Conservation (phyloP, 495 filamentous ascomycete species). For the Chaetomium fimeti region DNA sequence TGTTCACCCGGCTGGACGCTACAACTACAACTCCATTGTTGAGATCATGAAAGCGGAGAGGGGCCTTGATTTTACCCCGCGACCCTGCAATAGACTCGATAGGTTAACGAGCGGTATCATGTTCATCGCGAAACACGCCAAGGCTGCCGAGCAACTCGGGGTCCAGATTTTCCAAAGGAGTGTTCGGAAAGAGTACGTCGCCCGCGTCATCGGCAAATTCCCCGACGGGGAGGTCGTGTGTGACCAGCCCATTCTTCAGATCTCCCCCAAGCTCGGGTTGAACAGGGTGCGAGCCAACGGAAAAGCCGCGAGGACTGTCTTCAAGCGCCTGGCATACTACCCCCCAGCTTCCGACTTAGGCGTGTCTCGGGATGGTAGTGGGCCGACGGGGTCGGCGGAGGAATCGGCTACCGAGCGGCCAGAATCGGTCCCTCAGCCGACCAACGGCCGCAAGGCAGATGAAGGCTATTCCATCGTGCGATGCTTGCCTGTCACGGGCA, state of each 20-base stretch:
- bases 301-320: slow-evolving; percentile 84
- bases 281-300: slow-evolving; percentile 92
- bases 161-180: slow-evolving; percentile 68
- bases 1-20: slow-evolving; percentile 91
- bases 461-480: slow-evolving; percentile 92
- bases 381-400: slow-evolving; percentile 10
- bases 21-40: slow-evolving; percentile 89
- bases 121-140: slow-evolving; percentile 86
- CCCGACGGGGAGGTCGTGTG: slow-evolving; percentile 81
- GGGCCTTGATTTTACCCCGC: slow-evolving; percentile 64
- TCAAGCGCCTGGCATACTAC: slow-evolving; percentile 85
- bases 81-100: slow-evolving; percentile 91
- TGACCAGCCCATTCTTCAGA: slow-evolving; percentile 88
- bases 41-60: slow-evolving; percentile 88
- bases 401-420: slow-evolving; percentile 20
- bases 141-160: slow-evolving; percentile 74
- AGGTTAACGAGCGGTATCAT: slow-evolving; percentile 92
- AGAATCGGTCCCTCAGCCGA: slow-evolving; percentile 17
- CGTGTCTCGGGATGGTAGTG: neutral
- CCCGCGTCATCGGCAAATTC: slow-evolving; percentile 86
- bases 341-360: slow-evolving; percentile 44
- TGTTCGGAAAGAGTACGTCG: slow-evolving; percentile 91
- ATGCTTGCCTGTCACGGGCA: slow-evolving; percentile 87
- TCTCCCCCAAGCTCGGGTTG: slow-evolving; percentile 91
- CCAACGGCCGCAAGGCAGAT: slow-evolving; percentile 32